Evolutionary conservation across 768 basidiomycete species (phyloP), one percentile per base, ranked within the genome.

Genomic region (Trametes sanguinea): DNA sequence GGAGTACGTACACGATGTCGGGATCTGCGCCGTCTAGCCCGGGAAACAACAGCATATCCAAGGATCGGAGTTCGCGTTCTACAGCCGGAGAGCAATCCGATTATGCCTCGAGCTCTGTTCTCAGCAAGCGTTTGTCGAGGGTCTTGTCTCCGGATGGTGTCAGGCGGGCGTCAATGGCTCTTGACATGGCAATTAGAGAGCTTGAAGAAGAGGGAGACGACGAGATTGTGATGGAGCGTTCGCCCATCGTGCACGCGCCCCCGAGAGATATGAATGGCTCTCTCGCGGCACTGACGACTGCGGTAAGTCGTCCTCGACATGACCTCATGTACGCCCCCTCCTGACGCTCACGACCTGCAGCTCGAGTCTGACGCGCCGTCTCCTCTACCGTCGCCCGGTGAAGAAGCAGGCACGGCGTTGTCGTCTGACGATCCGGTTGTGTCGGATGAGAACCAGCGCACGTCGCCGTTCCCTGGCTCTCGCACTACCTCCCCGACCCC

Each of bases 161-260:
- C 57, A 83, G 79, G 67, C 83, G 87, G 59, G 88, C 86, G 17
- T 92, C 92, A 37, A 69, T 89, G 71, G 90, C 92, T 0, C 72
- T 94, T 39, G 88, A 89, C 65, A 81, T 85, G 61, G 92, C 82
- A 10, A 90, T 94, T 58, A 83, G 85, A 68, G 89, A 92, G 71
- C 82, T 92, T 50, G 90, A 92, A 70, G 82, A 84, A 63, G 90
- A 89, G 64, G 73, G 65, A 2, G 75, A 74, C 42, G 75, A 76
- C 54, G 90, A 92, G 72, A 86, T 91, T 73, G 87, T 92, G 63
- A 77, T 92, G 65, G 81, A 92, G 77, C 82, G 90, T 59, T 85
- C 85, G 43, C 78, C 81, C 17, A 60, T 71, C 57, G 45, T 59
- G 33, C 61, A 63, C 51, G 59, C 63, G 46, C 67, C 63, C 2